Conservation (phyloP, 805 yeast genomes). For the Peterozyma toletana region DNA sequence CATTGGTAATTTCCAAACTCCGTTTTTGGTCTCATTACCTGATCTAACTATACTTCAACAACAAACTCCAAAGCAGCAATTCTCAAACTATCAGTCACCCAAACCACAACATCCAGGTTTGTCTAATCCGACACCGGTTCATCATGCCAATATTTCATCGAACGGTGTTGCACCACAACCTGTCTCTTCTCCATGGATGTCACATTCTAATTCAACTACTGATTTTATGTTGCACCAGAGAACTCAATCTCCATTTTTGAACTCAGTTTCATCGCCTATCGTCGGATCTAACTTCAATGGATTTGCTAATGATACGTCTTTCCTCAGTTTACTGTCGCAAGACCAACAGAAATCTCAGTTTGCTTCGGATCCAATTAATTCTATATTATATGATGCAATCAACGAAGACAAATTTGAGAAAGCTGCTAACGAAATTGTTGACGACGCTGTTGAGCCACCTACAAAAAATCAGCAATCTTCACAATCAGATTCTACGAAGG, state of each 20-base stretch:
- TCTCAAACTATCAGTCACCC: neutral
- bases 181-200: conserved; percentile 7
- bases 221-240: conserved; percentile 1
- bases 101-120: conserved; percentile 3
- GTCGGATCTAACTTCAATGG: neutral
- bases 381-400: no score
- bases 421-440: no score
- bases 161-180: conserved; percentile 1
- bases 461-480: neutral
- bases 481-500: neutral
- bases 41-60: conserved; percentile 4
- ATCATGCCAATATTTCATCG: neutral
- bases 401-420: no score
- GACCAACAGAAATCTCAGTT: neutral
- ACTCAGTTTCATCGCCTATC: neutral
- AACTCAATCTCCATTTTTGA: conserved; percentile 3
- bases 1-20: conserved; percentile 43
- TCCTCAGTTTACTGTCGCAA: neutral
- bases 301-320: neutral
- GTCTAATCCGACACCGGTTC: neutral
- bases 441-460: conserved; percentile 10
- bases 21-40: conserved; percentile 57
- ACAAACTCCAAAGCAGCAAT: conserved; percentile 8
- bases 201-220: conserved; percentile 3
- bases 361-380: no score